phyloP scores from a whole-genome alignment of 176 grass and related monocot species.

The Triticum turgidum region DNA sequence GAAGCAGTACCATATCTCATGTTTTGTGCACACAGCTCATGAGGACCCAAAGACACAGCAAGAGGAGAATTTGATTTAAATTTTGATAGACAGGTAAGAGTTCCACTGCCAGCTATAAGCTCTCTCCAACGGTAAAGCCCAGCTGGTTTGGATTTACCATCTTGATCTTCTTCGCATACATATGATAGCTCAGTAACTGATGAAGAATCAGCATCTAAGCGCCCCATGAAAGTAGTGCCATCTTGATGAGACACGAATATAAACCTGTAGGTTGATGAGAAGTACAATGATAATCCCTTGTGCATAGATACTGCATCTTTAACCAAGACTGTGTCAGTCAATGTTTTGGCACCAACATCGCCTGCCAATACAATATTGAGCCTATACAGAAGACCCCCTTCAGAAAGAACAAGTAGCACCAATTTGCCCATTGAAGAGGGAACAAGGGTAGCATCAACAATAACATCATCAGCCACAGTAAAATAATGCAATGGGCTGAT shows the following conservation, averaged over 20 bases:
- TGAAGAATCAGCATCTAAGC: slow-evolving; percentile 69
- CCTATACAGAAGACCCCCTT: slow-evolving; percentile 77
- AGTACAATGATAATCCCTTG: slow-evolving; percentile 83
- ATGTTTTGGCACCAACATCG: slow-evolving; percentile 78
- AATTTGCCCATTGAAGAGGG: slow-evolving; percentile 87
- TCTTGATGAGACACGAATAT: slow-evolving; percentile 91
- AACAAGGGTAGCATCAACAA: slow-evolving; percentile 78
- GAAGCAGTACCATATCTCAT: slow-evolving; percentile 67
- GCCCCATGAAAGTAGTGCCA: slow-evolving; percentile 74
- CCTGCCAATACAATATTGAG: slow-evolving; percentile 80
- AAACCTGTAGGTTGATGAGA: slow-evolving; percentile 89
- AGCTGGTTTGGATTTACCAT: slow-evolving; percentile 71
- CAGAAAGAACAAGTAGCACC: slow-evolving; percentile 89
- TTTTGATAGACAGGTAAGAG: slow-evolving; percentile 80
- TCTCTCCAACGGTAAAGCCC: slow-evolving; percentile 90
- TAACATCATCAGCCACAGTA: slow-evolving; percentile 79
- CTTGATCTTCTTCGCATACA: slow-evolving; percentile 76
- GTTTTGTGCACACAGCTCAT: slow-evolving; percentile 72
- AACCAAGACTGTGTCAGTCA: slow-evolving; percentile 69
- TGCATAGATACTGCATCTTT: slow-evolving; percentile 56
- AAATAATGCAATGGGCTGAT: slow-evolving; percentile 97
- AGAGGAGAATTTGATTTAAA: slow-evolving; percentile 72
- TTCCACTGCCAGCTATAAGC: slow-evolving; percentile 76
- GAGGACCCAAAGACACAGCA: slow-evolving; percentile 61
- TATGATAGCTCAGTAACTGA: slow-evolving; percentile 70